A percentile compares a stretch with the other conserved stretches of the same genome.
Conservation (phyloP, 2,329 filamentous ascomycete genomes). For the Xylaria sp. region DNA sequence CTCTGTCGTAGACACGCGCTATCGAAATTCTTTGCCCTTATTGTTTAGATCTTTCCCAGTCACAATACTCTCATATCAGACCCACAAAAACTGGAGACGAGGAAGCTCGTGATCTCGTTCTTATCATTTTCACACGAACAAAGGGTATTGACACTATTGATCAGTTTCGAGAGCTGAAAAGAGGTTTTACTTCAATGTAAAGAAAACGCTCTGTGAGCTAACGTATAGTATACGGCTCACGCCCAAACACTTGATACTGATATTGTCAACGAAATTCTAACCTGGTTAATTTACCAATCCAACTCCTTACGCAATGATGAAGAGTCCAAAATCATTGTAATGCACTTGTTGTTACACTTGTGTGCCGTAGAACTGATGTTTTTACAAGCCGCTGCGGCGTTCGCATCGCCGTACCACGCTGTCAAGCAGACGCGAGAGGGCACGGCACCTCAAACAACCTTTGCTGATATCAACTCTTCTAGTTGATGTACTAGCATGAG, state of each 20-base stretch:
- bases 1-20: too few relatives aligned
- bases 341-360: constrained; percentile 30
- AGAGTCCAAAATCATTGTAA: constrained; percentile 1
- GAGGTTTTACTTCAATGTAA: neutral
- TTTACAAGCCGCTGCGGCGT: neutral
- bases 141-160: neutral
- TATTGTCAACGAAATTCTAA: constrained; percentile 9
- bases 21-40: neutral
- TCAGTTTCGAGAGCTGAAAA: neutral
- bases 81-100: neutral
- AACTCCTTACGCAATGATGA: constrained; percentile 24
- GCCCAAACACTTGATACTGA: constrained; percentile 17
- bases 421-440: neutral
- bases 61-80: neutral
- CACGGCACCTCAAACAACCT: neutral
- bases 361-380: constrained; percentile 7
- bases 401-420: constrained; percentile 5
- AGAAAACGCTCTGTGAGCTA: constrained; percentile 8
- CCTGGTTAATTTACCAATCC: constrained; percentile 3
- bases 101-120: constrained; percentile 5
- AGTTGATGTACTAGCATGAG: constrained; percentile 11
- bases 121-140: neutral
- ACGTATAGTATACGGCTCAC: constrained; percentile 13
- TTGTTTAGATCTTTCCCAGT: neutral
- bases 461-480: constrained; percentile 4